Base-by-base conservation (phyloP, 345 rosid genomes). In the Arabidopsis suecica region DNA sequence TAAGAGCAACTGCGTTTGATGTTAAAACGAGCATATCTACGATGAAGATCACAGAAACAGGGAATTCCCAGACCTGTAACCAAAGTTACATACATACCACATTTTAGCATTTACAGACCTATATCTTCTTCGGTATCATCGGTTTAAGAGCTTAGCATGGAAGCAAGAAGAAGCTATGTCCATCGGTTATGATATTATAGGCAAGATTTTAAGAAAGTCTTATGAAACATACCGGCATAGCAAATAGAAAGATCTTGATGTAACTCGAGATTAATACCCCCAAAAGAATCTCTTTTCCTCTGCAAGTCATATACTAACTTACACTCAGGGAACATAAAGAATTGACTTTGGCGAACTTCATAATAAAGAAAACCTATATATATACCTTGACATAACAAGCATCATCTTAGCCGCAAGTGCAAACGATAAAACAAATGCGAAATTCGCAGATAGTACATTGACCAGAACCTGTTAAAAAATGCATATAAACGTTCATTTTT, bases 11-110 rank as follows among this genome's bases (percentile, higher is more conserved):
- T 8, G 68, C 69, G 54, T 87, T 93, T 62, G 91, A 93, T 72
- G 96, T 88, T 59, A 91, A 71, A 42, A 91, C 89, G 34, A 93
- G 86, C 67, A 88, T 77, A 78, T 93, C 96, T 58, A 88, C 80
- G 34, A 88, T 85, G 80, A 82, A 83, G 65, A 86, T 79, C 75
- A 88, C 93, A 5, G 91, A 89, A 34, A 89, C 67, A 3, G 96
- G 95, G 62, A 93, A 87, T 69, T 88, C 87, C 98, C 96, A 89
- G 37, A 93, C 88, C 97, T 89, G 90, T 34, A 67, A 61, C 66
- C 23, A 61, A 3, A 28, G 11, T 42, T 5, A 1, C 7, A 14
- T 54, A 34, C 20, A 9, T 28, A 33, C 10, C 51, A 57, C 20
- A 20, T 11, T 22, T 40, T 22, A 41, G n/a, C 40, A 61, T 53